These are phyloP conservation scores for Trichoderma brevicompactum DNA, from an alignment of 2,329 filamentous ascomycete species.

Conservation along the genomic window DNA sequence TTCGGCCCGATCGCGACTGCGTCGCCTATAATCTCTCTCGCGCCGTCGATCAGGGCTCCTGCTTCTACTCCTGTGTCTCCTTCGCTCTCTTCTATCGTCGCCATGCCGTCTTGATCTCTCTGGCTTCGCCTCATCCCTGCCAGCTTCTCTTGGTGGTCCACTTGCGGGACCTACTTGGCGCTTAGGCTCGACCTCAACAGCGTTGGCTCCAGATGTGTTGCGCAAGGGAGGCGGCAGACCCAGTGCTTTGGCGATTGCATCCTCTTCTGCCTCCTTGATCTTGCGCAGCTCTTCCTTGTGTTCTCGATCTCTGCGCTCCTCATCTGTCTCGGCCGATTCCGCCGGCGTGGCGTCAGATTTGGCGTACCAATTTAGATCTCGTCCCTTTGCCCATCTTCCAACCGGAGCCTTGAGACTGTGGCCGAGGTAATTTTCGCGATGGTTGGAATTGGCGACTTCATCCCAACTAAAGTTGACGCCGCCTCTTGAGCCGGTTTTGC, in stretches of 20 bases:
- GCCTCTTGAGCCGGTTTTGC: constrained; percentile 88
- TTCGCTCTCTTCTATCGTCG: constrained; percentile 41
- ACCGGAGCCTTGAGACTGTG: constrained; percentile 92
- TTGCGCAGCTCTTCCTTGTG: constrained; percentile 77
- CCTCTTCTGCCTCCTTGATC: constrained; percentile 90
- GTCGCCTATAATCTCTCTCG: constrained; percentile 26
- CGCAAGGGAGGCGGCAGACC: constrained; percentile 73
- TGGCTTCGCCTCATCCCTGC: constrained; percentile 36
- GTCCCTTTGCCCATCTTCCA: constrained; percentile 86
- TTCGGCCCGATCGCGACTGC: constrained; percentile 30
- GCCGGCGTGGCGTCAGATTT: constrained; percentile 54
- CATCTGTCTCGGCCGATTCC: constrained; percentile 58
- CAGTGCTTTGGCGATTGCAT: constrained; percentile 81
- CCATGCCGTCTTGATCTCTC: constrained; percentile 41
- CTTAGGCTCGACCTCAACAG: constrained; percentile 62
- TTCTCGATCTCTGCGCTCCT: constrained; percentile 62
- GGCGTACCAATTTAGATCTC: constrained; percentile 67
- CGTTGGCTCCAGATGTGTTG: constrained; percentile 66
- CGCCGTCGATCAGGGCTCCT: constrained; percentile 41
- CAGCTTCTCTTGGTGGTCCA: constrained; percentile 35
- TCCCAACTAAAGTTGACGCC: constrained; percentile 97
- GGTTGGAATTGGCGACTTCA: constrained; percentile 82
- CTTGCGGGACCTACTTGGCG: constrained; percentile 42
- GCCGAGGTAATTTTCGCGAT: constrained; percentile 88
- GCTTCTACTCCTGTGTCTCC: constrained; percentile 45